Evolutionary conservation across 768 basidiomycete genomes (phyloP), one percentile per base, ranked within the genome.

Genomic region (Boletellus ananas): DNA sequence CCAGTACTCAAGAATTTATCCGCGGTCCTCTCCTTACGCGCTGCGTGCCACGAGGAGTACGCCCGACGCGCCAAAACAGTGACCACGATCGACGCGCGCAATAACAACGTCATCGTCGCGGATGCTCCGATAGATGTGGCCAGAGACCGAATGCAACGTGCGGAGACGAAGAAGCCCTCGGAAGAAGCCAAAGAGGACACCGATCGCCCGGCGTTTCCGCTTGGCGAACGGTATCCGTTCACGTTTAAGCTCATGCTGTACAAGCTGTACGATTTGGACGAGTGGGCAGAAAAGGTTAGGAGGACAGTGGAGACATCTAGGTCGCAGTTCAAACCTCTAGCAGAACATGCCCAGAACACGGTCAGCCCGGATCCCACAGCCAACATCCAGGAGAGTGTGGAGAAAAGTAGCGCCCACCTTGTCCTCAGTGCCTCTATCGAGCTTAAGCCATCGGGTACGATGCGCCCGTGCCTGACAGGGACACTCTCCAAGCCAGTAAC

Each of bases 211-310:
- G 68, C 69, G 34, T 81, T 82, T 50, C 77, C 77, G 5, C 60
- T 76, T 6, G 56, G 33, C 0, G 52, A 57, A 54, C 66, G 69
- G 44, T 80, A 78, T 57, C 72, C 73, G 16, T 85, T 85, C 67
- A 84, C 79, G 31, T 85, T 85, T 72, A 79, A 77, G 58, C 71
- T 80, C 58, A 85, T 83, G 81, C 63, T 84, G 49, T 80, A 85
- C 69, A 79, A 81, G 61, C 70, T 85, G 11, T 85, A 85, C 64
- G 72, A 76, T 20, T 42, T 78, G 46, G 78, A 79, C 18, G 81
- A 83, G 47, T 85, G 82, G 80, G 72, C 68, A 1, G 69, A 71
- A 55, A 80, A 78, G 62, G 76, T 83, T 45, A 77, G 75, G 60
- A 73, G 73, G 20, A 72, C 77, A 18, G 58, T 84, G 60, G 74